Percentiles rank a stretch among this genome's conserved stretches.
These are phyloP conservation scores for Fusarium sp. DNA, from an alignment of 2,329 filamentous ascomycete genomes.

Conservation along the genomic window DNA sequence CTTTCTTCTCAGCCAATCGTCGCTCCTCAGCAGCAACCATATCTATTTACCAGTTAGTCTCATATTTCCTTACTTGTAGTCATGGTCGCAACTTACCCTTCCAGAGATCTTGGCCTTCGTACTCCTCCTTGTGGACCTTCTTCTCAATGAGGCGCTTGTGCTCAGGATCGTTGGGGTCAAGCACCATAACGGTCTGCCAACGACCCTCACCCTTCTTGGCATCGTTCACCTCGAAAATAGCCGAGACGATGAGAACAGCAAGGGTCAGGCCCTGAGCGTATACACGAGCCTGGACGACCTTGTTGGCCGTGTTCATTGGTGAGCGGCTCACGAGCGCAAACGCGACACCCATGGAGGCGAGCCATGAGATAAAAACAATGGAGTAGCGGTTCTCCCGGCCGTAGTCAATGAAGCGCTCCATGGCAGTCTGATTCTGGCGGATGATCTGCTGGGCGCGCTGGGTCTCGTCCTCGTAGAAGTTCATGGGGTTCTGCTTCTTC, in stretches of 20 bases:
- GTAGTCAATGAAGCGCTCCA: slow-evolving; percentile 77
- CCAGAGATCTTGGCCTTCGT: slow-evolving; percentile 93
- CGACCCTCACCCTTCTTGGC: slow-evolving; percentile 79
- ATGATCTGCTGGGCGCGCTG: slow-evolving; percentile 67
- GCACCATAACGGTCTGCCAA: slow-evolving; percentile 86
- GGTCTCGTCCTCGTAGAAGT: slow-evolving; percentile 73
- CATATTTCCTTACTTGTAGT: neutral
- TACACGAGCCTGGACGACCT: slow-evolving; percentile 93
- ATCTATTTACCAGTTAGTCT: slow-evolving; percentile 60
- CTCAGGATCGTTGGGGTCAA: slow-evolving; percentile 84
- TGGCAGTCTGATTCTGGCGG: slow-evolving; percentile 66
- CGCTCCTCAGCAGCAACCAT: slow-evolving; percentile 87
- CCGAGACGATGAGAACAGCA: slow-evolving; percentile 83
- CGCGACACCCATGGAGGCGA: slow-evolving; percentile 81
- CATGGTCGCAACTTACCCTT: slow-evolving; percentile 69
- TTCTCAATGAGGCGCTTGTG: slow-evolving; percentile 89
- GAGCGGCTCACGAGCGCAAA: slow-evolving; percentile 83
- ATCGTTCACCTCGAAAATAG: slow-evolving; percentile 84
- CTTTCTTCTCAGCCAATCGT: slow-evolving; percentile 60
- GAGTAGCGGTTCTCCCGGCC: slow-evolving; percentile 85
- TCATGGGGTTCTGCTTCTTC: slow-evolving; percentile 74
- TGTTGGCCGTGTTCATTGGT: slow-evolving; percentile 80
- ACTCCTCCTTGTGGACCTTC: slow-evolving; percentile 87
- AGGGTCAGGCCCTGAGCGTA: slow-evolving; percentile 93
- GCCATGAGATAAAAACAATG: slow-evolving; percentile 86